Base-by-base conservation (phyloP, 1,284 basidiomycete species). In the Mrakiaceae sp. region DNA sequence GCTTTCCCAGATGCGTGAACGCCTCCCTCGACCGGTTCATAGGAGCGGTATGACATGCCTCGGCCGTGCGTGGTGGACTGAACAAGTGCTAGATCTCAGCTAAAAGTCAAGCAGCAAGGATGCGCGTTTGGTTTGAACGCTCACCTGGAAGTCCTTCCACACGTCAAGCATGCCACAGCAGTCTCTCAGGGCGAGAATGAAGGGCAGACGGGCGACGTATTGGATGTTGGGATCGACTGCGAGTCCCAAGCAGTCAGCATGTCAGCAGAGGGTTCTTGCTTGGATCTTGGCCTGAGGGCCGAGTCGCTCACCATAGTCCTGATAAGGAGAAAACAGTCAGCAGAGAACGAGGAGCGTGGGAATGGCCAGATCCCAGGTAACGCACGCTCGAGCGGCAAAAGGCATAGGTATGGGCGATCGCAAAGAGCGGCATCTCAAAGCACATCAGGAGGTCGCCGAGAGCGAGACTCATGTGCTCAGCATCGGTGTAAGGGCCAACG, bases 391-490 rank as follows among this genome's bases (percentile, higher is more conserved):
- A 64, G 63, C 86, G 83, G 3, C 87, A 84, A 74, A 94, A 95
- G 43, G 91, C 91, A 71, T 86, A 93, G 76, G 87, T 83, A 76
- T 98, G 96, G 2, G 90, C 88, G 58, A 97, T 80, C 0, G 96
- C 94, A 73, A 99, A 99, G 66, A 98, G 77, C 0, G 95, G 94
- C 95, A 99, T 98, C 78, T 99, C 95, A 66, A 96, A 80, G 77
- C 92, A 96, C 71, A 98, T 91, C 65, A 96, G 80, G 8, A 86
- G 85, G 75, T 96, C 93, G 14, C 87, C 90, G 63, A 96, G 81
- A 0, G 90, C 94, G 16, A 95, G 80, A 0, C 90, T 91, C 72
- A 97, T 90, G 71, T 90, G 86, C 72, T 95, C 70, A 16, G 70
- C 50, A 39, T 64, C 63, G 1, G 58, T 66, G 55, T 58, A 66